These are phyloP conservation scores for Aurinia saxatilis DNA, from an alignment of 345 rosid species.

Conservation along the genomic window DNA sequence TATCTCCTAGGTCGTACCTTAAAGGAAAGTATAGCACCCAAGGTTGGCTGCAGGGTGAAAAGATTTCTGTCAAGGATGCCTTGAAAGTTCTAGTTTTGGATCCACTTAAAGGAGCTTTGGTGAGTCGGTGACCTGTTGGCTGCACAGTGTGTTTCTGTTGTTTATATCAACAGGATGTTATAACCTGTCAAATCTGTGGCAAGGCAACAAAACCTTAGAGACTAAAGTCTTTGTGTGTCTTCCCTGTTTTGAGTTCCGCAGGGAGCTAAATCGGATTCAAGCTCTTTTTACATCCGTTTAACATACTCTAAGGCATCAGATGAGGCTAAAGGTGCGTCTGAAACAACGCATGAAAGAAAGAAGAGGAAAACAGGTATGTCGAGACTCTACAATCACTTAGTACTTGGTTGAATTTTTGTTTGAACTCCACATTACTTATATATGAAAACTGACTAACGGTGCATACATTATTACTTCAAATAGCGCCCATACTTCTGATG, in stretches of 20 bases:
- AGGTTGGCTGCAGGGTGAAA: constrained; percentile 45
- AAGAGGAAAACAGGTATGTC: constrained; percentile 61
- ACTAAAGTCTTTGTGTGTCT: constrained; percentile 2
- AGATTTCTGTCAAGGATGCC: constrained; percentile 60
- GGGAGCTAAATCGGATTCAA: constrained; percentile 58
- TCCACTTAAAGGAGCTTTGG: constrained; percentile 53
- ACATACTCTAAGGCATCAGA: constrained; percentile 43
- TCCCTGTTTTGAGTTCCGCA: constrained; percentile 42
- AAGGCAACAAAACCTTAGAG: neutral
- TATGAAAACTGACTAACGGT: constrained; percentile 5
- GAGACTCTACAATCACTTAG: neutral
- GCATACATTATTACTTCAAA: neutral
- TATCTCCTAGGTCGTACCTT: constrained; percentile 45
- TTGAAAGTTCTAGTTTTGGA: constrained; percentile 48
- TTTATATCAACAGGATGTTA: neutral
- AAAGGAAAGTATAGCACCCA: constrained; percentile 54
- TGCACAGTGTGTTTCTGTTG: neutral
- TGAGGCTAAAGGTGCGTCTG: constrained; percentile 20
- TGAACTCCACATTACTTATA: neutral
- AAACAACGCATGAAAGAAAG: constrained; percentile 41
- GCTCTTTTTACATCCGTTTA: constrained; percentile 59
- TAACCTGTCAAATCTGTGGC: neutral
- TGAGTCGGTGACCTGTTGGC: constrained; percentile 26
- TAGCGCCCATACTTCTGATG: neutral
- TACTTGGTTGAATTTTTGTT: neutral